Conservation (phyloP, 495 filamentous ascomycete genomes). For the Aspergillus conjunctus region DNA sequence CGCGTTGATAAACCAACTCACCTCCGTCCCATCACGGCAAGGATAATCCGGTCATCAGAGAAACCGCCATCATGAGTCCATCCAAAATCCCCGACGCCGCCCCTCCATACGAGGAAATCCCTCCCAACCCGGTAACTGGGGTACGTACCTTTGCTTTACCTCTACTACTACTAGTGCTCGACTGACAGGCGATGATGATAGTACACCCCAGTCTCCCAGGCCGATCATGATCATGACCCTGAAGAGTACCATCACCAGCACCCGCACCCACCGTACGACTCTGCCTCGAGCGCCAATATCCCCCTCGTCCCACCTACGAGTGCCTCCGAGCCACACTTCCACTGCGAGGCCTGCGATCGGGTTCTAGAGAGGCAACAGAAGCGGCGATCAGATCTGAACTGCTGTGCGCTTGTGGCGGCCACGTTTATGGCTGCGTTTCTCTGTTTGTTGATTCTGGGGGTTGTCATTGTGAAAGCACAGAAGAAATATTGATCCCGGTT, state of each 20-base stretch:
- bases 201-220: neutral
- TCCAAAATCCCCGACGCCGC: neutral
- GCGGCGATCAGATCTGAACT: neutral
- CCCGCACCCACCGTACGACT: neutral
- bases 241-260: neutral
- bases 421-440: conserved; percentile 11
- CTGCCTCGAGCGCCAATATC: neutral
- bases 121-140: neutral
- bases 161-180: neutral
- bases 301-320: neutral
- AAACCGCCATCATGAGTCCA: too few species aligned
- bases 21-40: too few species aligned
- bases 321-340: conserved; percentile 11
- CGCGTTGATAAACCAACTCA: too few species aligned
- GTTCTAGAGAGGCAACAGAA: conserved; percentile 7
- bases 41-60: too few species aligned
- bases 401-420: conserved; percentile 1
- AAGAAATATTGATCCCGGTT: too few species aligned
- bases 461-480: neutral
- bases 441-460: conserved; percentile 6
- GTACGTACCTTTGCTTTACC: neutral
- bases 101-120: neutral
- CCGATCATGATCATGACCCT: neutral
- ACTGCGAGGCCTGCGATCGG: conserved; percentile 15
- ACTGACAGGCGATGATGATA: neutral